Evolutionary conservation across 495 filamentous ascomycete species (phyloP), one percentile per base, ranked within the genome.

Genomic region (Lepidopterella palustris): DNA sequence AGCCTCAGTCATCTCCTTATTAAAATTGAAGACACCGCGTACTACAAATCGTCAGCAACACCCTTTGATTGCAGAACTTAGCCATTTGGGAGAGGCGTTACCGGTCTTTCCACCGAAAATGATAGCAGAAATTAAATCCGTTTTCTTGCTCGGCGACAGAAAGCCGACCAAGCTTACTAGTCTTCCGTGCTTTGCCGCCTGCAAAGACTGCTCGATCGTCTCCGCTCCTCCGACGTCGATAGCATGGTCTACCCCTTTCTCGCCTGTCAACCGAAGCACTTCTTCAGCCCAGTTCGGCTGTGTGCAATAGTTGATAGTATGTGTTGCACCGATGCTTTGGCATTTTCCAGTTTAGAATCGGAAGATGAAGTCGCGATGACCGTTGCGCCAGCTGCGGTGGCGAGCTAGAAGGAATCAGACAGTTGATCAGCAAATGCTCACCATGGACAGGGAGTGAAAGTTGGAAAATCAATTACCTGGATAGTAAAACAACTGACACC

Each of bases 1-100:
- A 18, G 80, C 79, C 63, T 84, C 78, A 1, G 58, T 63, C 55
- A 81, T 67, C 76, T 77, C 82, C 60, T 76, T 29, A n/a, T 27
- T 62, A 48, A n/a, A 58, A 20, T 45, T 59, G 1, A 47, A 24
- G 5, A 64, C 26, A 5, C 57, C 61, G 51, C 55, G 55, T 29
- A 60, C 24, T 47, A 23, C 8, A 47, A 18, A 23, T 5, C 45
- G 20, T 23, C 45, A 47, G 45, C 31, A 35, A n/a, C n/a, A n/a
- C n/a, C n/a, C n/a, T n/a, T n/a, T n/a, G n/a, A n/a, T n/a, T n/a
- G n/a, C n/a, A n/a, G n/a, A n/a, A n/a, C n/a, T n/a, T n/a, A n/a
- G n/a, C n/a, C n/a, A n/a, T n/a, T n/a, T n/a, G n/a, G n/a, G n/a
- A n/a, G n/a, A 35, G 31, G 31, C 31, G 6, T 21, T 47, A 47